Percentiles rank a stretch among this genome's conserved stretches.
Evolutionary conservation across 75 land plant genomes (phyloP).

Genomic region (Chamaecyparis obtusa): DNA sequence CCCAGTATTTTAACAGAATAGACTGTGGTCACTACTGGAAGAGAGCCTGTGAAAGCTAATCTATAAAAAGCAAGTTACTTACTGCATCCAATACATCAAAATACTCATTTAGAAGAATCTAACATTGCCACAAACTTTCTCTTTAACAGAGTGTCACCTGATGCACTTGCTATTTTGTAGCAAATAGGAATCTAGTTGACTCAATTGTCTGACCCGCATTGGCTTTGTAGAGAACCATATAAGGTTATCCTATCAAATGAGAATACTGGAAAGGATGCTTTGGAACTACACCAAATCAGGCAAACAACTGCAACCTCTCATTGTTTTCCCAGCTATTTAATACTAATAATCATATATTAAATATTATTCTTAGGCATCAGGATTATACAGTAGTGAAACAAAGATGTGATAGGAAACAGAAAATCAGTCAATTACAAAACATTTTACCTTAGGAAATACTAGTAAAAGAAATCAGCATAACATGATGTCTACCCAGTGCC

Average conservation of each 20-base stretch:
- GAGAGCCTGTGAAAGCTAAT: neutral
- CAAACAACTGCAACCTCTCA: slow-evolving; percentile 54
- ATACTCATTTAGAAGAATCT: neutral
- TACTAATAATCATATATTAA: neutral
- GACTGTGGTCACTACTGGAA: neutral
- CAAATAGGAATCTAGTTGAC: neutral
- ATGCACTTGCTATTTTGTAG: too few species aligned
- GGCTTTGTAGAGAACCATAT: neutral
- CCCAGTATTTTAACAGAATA: neutral
- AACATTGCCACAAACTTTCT: too few species aligned
- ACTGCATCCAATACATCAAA: neutral
- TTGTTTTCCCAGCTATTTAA: slow-evolving; percentile 66
- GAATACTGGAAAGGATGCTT: neutral
- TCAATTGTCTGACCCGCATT: neutral
- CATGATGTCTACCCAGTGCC: slow-evolving; percentile 60
- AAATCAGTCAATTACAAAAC: neutral
- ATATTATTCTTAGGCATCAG: neutral
- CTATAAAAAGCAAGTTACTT: neutral
- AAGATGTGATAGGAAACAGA: neutral
- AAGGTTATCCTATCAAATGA: neutral
- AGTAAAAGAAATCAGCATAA: slow-evolving; percentile 76
- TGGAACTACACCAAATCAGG: slow-evolving; percentile 17
- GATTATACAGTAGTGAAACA: neutral
- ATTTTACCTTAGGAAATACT: slow-evolving; percentile 56
- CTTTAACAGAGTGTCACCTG: too few species aligned